These are phyloP conservation scores for Zangia roseola DNA, from an alignment of 768 basidiomycete species.

Conservation along the genomic window DNA sequence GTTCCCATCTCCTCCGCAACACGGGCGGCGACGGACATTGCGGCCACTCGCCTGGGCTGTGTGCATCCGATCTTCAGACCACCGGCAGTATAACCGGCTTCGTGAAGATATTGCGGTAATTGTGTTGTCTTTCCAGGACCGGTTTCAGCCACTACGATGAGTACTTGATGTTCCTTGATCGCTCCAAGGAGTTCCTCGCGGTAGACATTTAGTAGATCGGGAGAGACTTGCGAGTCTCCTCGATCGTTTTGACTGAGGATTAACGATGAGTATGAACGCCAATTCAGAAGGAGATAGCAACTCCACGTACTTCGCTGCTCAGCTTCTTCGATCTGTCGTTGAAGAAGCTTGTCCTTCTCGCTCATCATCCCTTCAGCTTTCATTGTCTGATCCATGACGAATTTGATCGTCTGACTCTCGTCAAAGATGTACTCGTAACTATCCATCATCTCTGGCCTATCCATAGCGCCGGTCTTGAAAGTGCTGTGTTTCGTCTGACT, in stretches of 20 bases:
- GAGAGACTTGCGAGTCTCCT: constrained; percentile 89
- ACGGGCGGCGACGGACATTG: constrained; percentile 98
- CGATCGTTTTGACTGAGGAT: constrained; percentile 74
- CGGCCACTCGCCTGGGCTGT: constrained; percentile 96
- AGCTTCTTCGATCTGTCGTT: constrained; percentile 87
- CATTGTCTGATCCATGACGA: constrained; percentile 81
- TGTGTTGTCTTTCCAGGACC: constrained; percentile 99
- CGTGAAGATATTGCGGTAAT: constrained; percentile 95
- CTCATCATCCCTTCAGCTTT: constrained; percentile 70
- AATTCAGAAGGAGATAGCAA: neutral
- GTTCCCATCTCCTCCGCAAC: constrained; percentile 99
- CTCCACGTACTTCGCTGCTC: constrained; percentile 76
- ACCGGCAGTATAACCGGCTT: constrained; percentile 88
- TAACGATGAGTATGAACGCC: neutral
- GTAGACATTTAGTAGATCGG: constrained; percentile 90
- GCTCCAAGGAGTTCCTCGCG: constrained; percentile 88
- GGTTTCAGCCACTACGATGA: constrained; percentile 97
- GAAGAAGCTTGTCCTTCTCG: constrained; percentile 80
- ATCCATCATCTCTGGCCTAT: constrained; percentile 77
- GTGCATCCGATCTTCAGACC: constrained; percentile 89
- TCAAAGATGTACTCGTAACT: constrained; percentile 98
- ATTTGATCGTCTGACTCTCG: constrained; percentile 94
- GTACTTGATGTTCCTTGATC: constrained; percentile 86
- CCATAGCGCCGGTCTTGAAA: constrained; percentile 89
- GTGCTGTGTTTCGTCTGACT: constrained; percentile 87